Conservation (phyloP, 1,139 yeast genomes). For the Yamadazyma buinensis region DNA sequence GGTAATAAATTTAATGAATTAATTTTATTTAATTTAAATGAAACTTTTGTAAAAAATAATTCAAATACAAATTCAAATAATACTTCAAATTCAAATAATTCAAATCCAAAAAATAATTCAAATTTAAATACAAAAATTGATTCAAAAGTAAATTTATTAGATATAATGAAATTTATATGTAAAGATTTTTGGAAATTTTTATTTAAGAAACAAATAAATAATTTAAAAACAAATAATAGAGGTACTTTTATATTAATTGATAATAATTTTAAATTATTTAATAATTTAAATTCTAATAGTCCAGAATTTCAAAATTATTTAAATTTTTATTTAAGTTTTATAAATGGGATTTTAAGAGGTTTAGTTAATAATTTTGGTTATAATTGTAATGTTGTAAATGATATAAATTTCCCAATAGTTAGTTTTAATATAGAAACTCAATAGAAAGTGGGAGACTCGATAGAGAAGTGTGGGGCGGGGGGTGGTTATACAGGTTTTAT, state of each 20-base stretch:
- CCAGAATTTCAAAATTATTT: slow-evolving; percentile 47
- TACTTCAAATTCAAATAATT: slow-evolving; percentile 44
- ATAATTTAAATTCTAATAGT: slow-evolving; percentile 50
- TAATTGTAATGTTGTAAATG: slow-evolving; percentile 65
- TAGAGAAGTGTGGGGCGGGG: too few relatives aligned
- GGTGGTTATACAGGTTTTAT: too few relatives aligned
- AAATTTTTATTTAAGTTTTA: slow-evolving; percentile 66
- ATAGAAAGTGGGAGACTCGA: too few relatives aligned
- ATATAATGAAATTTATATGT: slow-evolving; percentile 87
- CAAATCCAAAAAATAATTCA: slow-evolving; percentile 90
- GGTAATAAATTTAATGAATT: slow-evolving; percentile 75
- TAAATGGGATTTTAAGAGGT: slow-evolving; percentile 83
- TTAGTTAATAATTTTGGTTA: slow-evolving; percentile 70
- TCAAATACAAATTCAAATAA: too few relatives aligned
- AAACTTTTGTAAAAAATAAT: slow-evolving; percentile 6
- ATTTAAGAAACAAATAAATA: slow-evolving; percentile 86
- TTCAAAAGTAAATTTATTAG: slow-evolving; percentile 54
- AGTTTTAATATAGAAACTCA: slow-evolving; percentile 69
- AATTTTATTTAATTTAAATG: slow-evolving; percentile 49
- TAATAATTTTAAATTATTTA: slow-evolving; percentile 53
- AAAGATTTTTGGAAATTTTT: slow-evolving; percentile 84
- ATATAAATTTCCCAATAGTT: slow-evolving; percentile 60
- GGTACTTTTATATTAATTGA: slow-evolving; percentile 82
- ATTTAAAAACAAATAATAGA: slow-evolving; percentile 85
- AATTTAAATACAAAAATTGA: too few relatives aligned